Conservation (phyloP, 192 early-diverging fungal species). For the Paraglomus occultum region DNA sequence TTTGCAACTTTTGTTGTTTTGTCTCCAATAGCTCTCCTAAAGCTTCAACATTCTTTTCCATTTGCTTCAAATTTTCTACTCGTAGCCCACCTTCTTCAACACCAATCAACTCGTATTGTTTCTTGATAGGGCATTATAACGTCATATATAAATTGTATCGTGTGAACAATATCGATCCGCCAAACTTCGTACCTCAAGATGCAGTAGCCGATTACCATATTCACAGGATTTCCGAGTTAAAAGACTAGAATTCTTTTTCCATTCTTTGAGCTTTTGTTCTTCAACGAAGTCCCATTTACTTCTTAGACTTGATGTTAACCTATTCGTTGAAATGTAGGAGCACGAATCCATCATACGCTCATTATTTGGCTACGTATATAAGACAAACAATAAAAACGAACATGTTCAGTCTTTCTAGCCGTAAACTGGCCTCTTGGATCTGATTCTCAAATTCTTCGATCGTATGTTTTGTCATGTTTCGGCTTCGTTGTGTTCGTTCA, state of each 20-base stretch:
- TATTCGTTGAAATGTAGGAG: neutral
- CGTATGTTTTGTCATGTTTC: neutral
- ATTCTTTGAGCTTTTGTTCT: slow-evolving; percentile 12
- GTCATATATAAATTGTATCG: neutral
- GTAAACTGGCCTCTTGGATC: slow-evolving; percentile 2
- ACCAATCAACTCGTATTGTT: neutral
- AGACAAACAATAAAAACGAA: neutral
- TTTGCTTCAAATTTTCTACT: slow-evolving; percentile 10
- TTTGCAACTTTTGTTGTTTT: slow-evolving; percentile 6
- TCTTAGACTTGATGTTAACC: neutral
- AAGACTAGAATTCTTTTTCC: neutral
- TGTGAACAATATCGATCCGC: no score
- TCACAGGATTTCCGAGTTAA: slow-evolving; percentile 2
- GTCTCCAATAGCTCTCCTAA: neutral
- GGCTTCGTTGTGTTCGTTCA: neutral
- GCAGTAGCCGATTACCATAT: neutral
- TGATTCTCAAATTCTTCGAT: neutral
- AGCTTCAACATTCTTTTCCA: neutral
- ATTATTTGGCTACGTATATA: neutral
- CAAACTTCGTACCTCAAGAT: neutral
- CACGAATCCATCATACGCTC: neutral
- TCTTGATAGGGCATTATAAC: slow-evolving; percentile 6
- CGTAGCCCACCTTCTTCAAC: slow-evolving; percentile 19
- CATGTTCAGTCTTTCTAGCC: neutral
- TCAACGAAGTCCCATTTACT: slow-evolving; percentile 2